phyloP scores from a whole-genome alignment of 441 rosid genomes.

The Biscutella laevigata region DNA sequence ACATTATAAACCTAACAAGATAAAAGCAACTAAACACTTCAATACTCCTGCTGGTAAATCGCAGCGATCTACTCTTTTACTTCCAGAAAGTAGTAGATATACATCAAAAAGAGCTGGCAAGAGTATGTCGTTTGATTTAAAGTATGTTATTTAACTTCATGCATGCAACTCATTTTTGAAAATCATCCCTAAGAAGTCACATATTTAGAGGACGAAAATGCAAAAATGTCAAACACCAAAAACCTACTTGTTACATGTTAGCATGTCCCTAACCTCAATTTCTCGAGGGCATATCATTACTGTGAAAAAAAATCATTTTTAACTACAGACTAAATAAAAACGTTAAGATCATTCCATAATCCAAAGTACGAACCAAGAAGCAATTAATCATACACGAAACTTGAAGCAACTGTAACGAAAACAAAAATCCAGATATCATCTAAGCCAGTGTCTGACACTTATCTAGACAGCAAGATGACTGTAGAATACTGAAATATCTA shows the following conservation, averaged over 20 bases:
- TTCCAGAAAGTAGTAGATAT: background rate
- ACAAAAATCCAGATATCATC: background rate
- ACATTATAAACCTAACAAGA: background rate
- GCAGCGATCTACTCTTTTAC: background rate
- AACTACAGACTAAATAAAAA: background rate
- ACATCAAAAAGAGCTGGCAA: background rate
- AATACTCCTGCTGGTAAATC: background rate
- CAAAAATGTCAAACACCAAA: background rate
- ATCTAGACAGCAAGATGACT: background rate
- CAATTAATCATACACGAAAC: constrained; percentile 4
- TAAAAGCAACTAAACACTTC: background rate
- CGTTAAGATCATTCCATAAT: constrained; percentile 10
- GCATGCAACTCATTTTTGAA: background rate
- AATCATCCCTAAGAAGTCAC: background rate
- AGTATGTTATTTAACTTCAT: no score
- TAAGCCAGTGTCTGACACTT: background rate
- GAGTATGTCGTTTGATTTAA: no score
- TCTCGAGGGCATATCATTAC: background rate
- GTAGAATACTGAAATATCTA: background rate
- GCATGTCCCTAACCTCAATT: constrained; percentile 1
- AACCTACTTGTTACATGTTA: background rate
- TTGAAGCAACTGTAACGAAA: constrained; percentile 2
- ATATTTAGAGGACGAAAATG: background rate
- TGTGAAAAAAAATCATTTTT: background rate
- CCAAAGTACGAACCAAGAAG: background rate